Percentiles rank a stretch among this genome's conserved stretches.
Evolutionary conservation across 2,329 filamentous ascomycete genomes (phyloP).

Genomic region (Samsoniella hepiali): DNA sequence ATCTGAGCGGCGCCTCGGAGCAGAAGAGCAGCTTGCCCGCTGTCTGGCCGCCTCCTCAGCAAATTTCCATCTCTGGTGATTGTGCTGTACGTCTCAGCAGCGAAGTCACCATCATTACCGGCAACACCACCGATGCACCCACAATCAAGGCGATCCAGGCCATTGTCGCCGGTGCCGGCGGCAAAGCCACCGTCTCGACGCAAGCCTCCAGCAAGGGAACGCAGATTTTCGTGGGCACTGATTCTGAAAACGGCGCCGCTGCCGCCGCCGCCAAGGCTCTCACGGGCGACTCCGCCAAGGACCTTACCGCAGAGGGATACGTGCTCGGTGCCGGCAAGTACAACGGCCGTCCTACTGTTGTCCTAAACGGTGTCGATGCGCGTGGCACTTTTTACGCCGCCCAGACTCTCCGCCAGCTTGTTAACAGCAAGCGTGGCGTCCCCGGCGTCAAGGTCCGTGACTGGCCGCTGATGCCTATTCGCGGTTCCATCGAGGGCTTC

Average conservation of each 20-base stretch:
- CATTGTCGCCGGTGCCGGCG: slow-evolving; percentile 17
- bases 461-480: slow-evolving; percentile 23
- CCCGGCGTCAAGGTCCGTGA: slow-evolving; percentile 20
- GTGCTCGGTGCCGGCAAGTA: slow-evolving; percentile 18
- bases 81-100: slow-evolving; percentile 14
- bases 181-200: slow-evolving; percentile 6
- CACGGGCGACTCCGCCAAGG: slow-evolving; percentile 15
- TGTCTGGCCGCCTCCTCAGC: slow-evolving; percentile 20
- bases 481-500: slow-evolving; percentile 22
- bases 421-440: background rate
- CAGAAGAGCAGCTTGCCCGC: background rate
- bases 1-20: background rate
- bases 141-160: slow-evolving; percentile 15
- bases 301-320: slow-evolving; percentile 19
- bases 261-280: slow-evolving; percentile 19
- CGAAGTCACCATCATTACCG: slow-evolving; percentile 19
- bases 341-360: slow-evolving; percentile 14
- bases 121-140: slow-evolving; percentile 18
- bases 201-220: slow-evolving; percentile 8
- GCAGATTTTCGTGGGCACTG: slow-evolving; percentile 19
- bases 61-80: slow-evolving; percentile 14
- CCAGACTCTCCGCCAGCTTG: slow-evolving; percentile 21
- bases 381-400: slow-evolving; percentile 22
- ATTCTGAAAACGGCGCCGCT: slow-evolving; percentile 13
- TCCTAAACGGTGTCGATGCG: slow-evolving; percentile 20